Evolutionary conservation across 2,329 filamentous ascomycete genomes (phyloP), one percentile per base, ranked within the genome.

Genomic region (Calonectria leucothoes): DNA sequence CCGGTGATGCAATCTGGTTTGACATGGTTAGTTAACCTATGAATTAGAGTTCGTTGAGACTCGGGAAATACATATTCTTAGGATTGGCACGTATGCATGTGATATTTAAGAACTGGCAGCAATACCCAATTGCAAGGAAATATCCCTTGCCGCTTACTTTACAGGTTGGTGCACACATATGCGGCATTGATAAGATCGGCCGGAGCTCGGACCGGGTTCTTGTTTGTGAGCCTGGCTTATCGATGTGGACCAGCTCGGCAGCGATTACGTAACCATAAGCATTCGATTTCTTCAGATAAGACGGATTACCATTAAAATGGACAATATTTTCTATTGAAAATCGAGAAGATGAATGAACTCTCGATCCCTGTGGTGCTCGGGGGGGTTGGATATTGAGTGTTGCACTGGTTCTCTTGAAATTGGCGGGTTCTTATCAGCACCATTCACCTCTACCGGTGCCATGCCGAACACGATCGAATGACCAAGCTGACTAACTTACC

Each of bases 1-100:
- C 59, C 5, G 80, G 77, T n/a, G 76, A 70, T 14, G 68, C 35
- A 29, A 70, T 70, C 48, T 70, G 68, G 15, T 65, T 70, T 4
- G 68, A 45, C 68, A 70, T 70, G 59, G 11, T 64, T 39, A 6
- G 5, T 25, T 29, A 1, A 45, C 17, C 23, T 45, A 45, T 23
- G 4, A 10, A 4, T 45, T 23, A 45, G 20, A 45, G n/a, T 45
- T 45, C 42, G n/a, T 45, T 8, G 20, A 23, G 10, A 6, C 10
- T n/a, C 6, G 0, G n/a, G 10, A 23, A 12, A 45, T 45, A 23
- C 42, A 15, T 59, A 1, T 17, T 37, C 12, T 39, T 59, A 5
- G n/a, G 12, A 7, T 37, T 27, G 31, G 5, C 23, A 39, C 20
- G 6, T 27, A 6, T 25, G 6, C 23, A 59, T 33, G 20, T 27